A percentile compares a stretch with the other conserved stretches of the same genome.
Conservation (phyloP, 805 yeast species). For the Yamadazyma paraphyllophila region DNA sequence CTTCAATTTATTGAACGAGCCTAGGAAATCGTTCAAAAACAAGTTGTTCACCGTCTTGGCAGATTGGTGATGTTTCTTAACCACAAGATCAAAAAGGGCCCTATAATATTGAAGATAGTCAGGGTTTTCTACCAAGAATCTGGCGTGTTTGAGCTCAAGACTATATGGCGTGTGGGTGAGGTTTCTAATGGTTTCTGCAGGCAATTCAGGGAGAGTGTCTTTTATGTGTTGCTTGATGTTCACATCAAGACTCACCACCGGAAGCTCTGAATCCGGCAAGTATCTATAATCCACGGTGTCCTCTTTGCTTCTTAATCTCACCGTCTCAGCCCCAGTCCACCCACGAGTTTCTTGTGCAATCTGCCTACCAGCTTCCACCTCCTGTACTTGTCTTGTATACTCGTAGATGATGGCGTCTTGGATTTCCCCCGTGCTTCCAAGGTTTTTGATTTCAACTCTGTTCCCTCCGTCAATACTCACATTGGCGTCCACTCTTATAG, state of each 20-base stretch:
- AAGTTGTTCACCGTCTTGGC: slow-evolving; percentile 62
- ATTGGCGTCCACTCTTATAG: slow-evolving; percentile 93
- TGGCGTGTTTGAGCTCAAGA: slow-evolving; percentile 72
- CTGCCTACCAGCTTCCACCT: slow-evolving; percentile 30
- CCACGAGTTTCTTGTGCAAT: slow-evolving; percentile 74
- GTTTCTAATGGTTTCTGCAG: slow-evolving; percentile 53
- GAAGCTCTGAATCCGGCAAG: slow-evolving; percentile 92
- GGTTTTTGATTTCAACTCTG: slow-evolving; percentile 85
- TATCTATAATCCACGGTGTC: slow-evolving; percentile 83
- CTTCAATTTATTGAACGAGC: slow-evolving; percentile 57
- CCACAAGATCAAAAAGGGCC: slow-evolving; percentile 31
- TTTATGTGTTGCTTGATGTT: slow-evolving; percentile 43
- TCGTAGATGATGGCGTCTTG: slow-evolving; percentile 72
- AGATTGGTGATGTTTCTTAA: slow-evolving; percentile 17
- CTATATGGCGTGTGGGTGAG: slow-evolving; percentile 50
- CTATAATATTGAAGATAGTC: slow-evolving; percentile 52
- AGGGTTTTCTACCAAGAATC: slow-evolving; percentile 55
- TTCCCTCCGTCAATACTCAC: slow-evolving; percentile 71
- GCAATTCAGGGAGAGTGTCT: slow-evolving; percentile 51
- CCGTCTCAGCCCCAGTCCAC: slow-evolving; percentile 80
- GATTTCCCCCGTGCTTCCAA: slow-evolving; percentile 82
- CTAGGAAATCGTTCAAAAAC: slow-evolving; percentile 79
- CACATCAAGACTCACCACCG: slow-evolving; percentile 48
- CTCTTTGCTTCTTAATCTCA: slow-evolving; percentile 72
- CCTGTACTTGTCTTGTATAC: slow-evolving; percentile 61